Evolutionary conservation across 768 basidiomycete species (phyloP).

Genomic region (Mycena olivaceomarginata): DNA sequence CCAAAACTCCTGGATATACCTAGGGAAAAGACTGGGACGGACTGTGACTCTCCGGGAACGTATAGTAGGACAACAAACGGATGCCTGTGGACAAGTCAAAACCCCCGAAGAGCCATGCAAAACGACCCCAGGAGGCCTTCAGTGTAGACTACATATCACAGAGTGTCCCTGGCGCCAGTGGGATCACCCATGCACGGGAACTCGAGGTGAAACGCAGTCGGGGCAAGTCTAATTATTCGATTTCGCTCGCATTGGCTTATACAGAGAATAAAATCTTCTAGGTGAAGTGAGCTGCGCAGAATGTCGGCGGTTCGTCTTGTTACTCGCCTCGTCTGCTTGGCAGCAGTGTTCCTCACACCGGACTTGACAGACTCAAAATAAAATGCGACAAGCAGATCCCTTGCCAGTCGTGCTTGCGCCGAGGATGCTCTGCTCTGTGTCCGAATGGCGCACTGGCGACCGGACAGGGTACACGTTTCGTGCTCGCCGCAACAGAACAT

Average conservation of each 20-base stretch:
- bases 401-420: slow-evolving; percentile 83
- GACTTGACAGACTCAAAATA: slow-evolving; percentile 78
- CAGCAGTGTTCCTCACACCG: slow-evolving; percentile 20
- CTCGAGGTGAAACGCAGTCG: slow-evolving; percentile 84
- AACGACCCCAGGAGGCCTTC: slow-evolving; percentile 71
- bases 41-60: neutral
- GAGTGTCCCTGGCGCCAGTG: slow-evolving; percentile 25
- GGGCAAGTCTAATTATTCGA: slow-evolving; percentile 58
- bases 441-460: slow-evolving; percentile 86
- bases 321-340: slow-evolving; percentile 36
- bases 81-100: slow-evolving; percentile 73
- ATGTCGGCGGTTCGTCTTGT: slow-evolving; percentile 82
- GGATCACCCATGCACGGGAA: slow-evolving; percentile 72
- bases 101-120: slow-evolving; percentile 69
- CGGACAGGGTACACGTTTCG: slow-evolving; percentile 85
- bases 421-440: slow-evolving; percentile 83
- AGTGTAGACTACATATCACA: slow-evolving; percentile 67
- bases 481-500: slow-evolving; percentile 80
- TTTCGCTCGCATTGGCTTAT: slow-evolving; percentile 16
- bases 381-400: slow-evolving; percentile 91
- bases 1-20: neutral
- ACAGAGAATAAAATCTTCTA: slow-evolving; percentile 37
- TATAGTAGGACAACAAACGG: neutral
- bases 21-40: neutral
- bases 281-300: slow-evolving; percentile 85